These are phyloP conservation scores for Dendrothele bispora DNA, from an alignment of 768 basidiomycete genomes.

Conservation along the genomic window DNA sequence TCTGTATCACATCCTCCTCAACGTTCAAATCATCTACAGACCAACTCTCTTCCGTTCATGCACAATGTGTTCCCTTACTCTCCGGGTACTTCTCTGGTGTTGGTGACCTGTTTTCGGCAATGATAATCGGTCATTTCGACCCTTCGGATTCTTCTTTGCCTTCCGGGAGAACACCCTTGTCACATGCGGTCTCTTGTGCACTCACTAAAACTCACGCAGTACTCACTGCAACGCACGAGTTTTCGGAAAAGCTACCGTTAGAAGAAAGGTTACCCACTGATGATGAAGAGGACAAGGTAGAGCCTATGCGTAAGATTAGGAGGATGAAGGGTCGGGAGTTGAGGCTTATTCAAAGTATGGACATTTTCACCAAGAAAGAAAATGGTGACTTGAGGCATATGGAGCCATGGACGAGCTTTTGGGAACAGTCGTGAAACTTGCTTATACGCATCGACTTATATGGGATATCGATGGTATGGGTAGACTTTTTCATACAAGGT, in stretches of 20 bases:
- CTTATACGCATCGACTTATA: no score
- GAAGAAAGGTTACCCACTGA: constrained; percentile 65
- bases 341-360: constrained; percentile 76
- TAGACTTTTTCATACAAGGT: no score
- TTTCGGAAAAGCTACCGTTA: constrained; percentile 56
- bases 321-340: constrained; percentile 88
- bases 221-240: constrained; percentile 57
- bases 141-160: constrained; percentile 16
- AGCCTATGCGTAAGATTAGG: constrained; percentile 61
- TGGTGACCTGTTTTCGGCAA: constrained; percentile 94
- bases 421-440: no score
- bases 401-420: constrained; percentile 47
- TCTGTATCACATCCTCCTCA: constrained; percentile 80
- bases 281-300: constrained; percentile 68
- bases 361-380: no score
- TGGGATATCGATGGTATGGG: no score
- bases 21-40: constrained; percentile 17
- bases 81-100: constrained; percentile 96
- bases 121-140: constrained; percentile 80
- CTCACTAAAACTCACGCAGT: constrained; percentile 77
- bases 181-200: constrained; percentile 64
- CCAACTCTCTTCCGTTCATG: constrained; percentile 52
- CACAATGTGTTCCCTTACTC: constrained; percentile 72
- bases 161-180: constrained; percentile 38
- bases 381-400: constrained; percentile 37